Conservation (phyloP, 305 asterid genomes). For the Solanum hybrid region DNA sequence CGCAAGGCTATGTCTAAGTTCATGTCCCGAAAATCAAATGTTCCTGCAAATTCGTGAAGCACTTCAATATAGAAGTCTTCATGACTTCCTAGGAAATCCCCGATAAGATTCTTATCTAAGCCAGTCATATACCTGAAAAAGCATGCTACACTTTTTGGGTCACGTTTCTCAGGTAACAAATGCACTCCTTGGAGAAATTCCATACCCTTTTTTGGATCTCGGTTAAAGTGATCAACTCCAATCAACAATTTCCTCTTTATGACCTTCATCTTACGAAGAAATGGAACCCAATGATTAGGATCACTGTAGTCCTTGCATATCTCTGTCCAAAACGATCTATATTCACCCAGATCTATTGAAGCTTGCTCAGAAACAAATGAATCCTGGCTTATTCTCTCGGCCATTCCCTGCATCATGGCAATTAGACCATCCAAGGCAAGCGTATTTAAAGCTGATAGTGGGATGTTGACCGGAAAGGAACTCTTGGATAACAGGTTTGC, state of each 20-base stretch:
- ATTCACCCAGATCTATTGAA: slow-evolving; percentile 37
- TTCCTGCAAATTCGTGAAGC: slow-evolving; percentile 77
- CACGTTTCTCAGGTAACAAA: slow-evolving; percentile 65
- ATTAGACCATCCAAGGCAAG: slow-evolving; percentile 91
- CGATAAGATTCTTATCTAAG: slow-evolving; percentile 69
- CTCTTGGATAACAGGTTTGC: slow-evolving; percentile 74
- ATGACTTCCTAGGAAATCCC: slow-evolving; percentile 84
- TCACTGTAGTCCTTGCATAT: slow-evolving; percentile 52
- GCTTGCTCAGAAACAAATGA: slow-evolving; percentile 28
- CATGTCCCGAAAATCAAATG: slow-evolving; percentile 69
- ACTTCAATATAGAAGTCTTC: slow-evolving; percentile 76
- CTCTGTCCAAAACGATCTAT: slow-evolving; percentile 64
- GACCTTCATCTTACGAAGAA: slow-evolving; percentile 56
- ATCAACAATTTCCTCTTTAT: slow-evolving; percentile 66
- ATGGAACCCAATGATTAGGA: slow-evolving; percentile 76
- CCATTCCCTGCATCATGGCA: slow-evolving; percentile 76
- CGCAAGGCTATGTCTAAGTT: slow-evolving; percentile 89
- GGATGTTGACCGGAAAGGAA: slow-evolving; percentile 88
- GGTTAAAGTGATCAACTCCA: slow-evolving; percentile 82
- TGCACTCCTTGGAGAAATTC: slow-evolving; percentile 65
- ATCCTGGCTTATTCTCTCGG: slow-evolving; percentile 60
- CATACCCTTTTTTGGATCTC: slow-evolving; percentile 77
- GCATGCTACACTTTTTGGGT: slow-evolving; percentile 63
- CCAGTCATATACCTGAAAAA: slow-evolving; percentile 74
- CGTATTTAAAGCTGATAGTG: slow-evolving; percentile 69